Percentiles rank a stretch among this genome's conserved stretches.
Evolutionary conservation across 2,329 filamentous ascomycete genomes (phyloP).

Genomic region (Colletotrichum limetticola): DNA sequence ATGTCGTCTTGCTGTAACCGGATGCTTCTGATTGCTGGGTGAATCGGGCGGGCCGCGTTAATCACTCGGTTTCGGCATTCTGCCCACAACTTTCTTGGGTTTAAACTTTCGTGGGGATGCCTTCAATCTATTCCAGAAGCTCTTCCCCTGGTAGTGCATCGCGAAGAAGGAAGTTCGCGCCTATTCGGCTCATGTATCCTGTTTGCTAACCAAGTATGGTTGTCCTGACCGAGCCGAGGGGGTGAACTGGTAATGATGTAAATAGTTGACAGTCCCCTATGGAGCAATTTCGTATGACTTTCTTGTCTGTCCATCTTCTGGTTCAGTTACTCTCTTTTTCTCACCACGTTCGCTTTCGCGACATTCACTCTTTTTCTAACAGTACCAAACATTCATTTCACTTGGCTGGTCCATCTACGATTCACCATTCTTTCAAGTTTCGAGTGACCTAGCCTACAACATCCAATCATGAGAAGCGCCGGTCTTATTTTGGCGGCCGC

Average conservation of each 20-base stretch:
- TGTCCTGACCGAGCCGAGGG: neutral
- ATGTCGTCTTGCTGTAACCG: neutral
- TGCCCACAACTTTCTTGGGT: neutral
- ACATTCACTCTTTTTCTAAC: neutral
- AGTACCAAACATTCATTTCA: constrained; percentile 8
- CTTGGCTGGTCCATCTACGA: constrained; percentile 9
- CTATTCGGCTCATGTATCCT: neutral
- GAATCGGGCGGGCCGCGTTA: constrained; percentile 2
- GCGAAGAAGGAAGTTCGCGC: neutral
- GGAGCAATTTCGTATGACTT: neutral
- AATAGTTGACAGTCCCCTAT: neutral
- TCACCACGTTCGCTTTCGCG: constrained; percentile 3
- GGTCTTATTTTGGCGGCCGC: constrained; percentile 35
- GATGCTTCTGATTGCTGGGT: constrained; percentile 6
- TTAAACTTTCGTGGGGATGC: constrained; percentile 2
- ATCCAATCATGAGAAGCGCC: constrained; percentile 21
- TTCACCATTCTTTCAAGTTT: constrained; percentile 7
- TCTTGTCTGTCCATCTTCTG: neutral
- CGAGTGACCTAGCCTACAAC: neutral
- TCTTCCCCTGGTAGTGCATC: neutral
- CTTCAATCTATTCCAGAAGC: constrained; percentile 22
- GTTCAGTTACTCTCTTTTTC: neutral
- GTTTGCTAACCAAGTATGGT: neutral
- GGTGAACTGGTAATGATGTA: neutral
- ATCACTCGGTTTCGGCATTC: neutral